phyloP scores from a whole-genome alignment of 495 filamentous ascomycete species.

The Aspergillus cavernicola region DNA sequence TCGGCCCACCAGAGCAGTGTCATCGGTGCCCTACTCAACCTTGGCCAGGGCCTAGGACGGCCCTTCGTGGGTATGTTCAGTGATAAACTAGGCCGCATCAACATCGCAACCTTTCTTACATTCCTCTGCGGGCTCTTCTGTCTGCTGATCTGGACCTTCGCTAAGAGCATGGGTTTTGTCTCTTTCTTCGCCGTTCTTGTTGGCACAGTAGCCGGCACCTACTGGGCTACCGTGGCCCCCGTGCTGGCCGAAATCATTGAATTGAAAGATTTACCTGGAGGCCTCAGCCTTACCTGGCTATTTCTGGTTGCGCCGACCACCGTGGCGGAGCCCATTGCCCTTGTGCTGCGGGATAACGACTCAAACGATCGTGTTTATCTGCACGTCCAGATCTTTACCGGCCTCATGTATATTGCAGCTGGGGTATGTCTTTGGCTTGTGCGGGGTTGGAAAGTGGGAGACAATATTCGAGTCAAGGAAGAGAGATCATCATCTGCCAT shows the following conservation, averaged over 20 bases:
- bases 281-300: slow-evolving; percentile 74
- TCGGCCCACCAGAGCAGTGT: slow-evolving; percentile 63
- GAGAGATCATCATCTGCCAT: slow-evolving; percentile 7
- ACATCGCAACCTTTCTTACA: slow-evolving; percentile 63
- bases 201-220: slow-evolving; percentile 68
- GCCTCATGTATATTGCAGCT: slow-evolving; percentile 61
- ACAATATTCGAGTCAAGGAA: slow-evolving; percentile 41
- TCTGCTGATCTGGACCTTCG: slow-evolving; percentile 72
- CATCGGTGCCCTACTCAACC: slow-evolving; percentile 68
- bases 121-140: slow-evolving; percentile 62
- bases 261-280: slow-evolving; percentile 64
- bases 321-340: slow-evolving; percentile 69
- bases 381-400: slow-evolving; percentile 62
- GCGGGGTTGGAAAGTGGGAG: slow-evolving; percentile 56
- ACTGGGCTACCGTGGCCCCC: slow-evolving; percentile 68
- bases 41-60: slow-evolving; percentile 65
- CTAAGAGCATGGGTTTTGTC: slow-evolving; percentile 60
- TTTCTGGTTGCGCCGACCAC: slow-evolving; percentile 68
- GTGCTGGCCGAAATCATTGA: slow-evolving; percentile 78
- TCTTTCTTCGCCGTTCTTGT: slow-evolving; percentile 68
- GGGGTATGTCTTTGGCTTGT: slow-evolving; percentile 48
- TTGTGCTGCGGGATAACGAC: slow-evolving; percentile 54
- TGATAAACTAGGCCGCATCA: slow-evolving; percentile 68
- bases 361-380: slow-evolving; percentile 48
- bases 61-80: slow-evolving; percentile 71